Evolutionary conservation across 305 asterid species (phyloP), one percentile per base, ranked within the genome.

Genomic region (Euphrasia arctica): DNA sequence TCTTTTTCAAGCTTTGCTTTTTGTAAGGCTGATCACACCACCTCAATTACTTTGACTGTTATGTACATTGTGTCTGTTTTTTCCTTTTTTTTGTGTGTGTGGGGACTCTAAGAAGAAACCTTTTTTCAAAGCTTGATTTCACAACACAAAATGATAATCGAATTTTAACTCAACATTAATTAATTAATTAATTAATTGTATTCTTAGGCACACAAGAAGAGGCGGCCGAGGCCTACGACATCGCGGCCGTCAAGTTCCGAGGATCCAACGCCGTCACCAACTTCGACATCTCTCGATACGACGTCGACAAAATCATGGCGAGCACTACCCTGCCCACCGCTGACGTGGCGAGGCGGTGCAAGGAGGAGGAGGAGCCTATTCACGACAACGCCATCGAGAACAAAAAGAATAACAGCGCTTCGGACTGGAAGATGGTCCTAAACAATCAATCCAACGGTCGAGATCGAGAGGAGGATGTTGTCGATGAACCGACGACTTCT

Each of bases 201-300:
- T 45, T 8, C 10, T 25, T 61, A 88, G 95, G 85, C 67, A 88
- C 95, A 1, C 93, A 88, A 41, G 95, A 88, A 69, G 95, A 88
- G 78, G 93, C 95, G 6, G 95, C 91, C 0, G 93, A 88, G 62
- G 94, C 96, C 0, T 88, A 88, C 32, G 96, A 88, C 49, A 70
- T 88, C 9, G 96, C 96, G 18, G 96, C 96, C 4, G 85, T 88
- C 64, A 85, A 83, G 66, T 88, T 88, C 75, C 80, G 95, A 0
- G 91, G 95, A 0, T 75, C 68, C 1, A 85, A 72, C 32, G 95
- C 95, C 0, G 91, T 88, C 0, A 88, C 96, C 0, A 88, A 88
- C 66, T 88, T 88, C 61, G 91, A 85, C 69, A 82, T 81, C 9
- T 81, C 90, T 0, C 67, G 93, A 22, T 88, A 85, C 54, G 83